Conservation (phyloP, 169 alveolate genomes). For the Fabrea salina region DNA sequence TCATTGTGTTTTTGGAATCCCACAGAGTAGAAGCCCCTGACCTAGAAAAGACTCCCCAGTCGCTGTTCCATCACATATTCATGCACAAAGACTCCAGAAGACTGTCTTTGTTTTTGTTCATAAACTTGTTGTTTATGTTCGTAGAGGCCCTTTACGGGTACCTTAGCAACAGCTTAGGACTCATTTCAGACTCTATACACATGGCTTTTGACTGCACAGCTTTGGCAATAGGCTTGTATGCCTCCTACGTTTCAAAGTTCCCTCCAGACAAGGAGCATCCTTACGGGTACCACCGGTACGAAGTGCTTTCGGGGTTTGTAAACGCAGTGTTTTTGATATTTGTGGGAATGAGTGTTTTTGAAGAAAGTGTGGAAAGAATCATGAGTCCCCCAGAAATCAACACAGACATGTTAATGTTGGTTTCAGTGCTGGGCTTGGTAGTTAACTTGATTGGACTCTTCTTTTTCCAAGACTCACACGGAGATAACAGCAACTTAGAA, state of each 20-base stretch:
- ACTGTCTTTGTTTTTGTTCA: conserved; percentile 17
- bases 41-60: not conserved
- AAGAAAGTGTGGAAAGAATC: conserved; percentile 83
- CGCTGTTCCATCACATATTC: conserved; percentile 2
- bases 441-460: conserved; percentile 81
- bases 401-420: conserved; percentile 71
- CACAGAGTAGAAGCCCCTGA: not conserved
- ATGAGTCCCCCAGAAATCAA: conserved; percentile 71
- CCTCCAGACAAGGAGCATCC: conserved; percentile 69
- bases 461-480: conserved; percentile 70
- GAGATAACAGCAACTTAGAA: conserved; percentile 28
- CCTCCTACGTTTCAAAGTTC: conserved; percentile 71
- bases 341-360: conserved; percentile 75
- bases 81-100: conserved; percentile 17
- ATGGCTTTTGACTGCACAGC: conserved; percentile 87
- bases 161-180: conserved; percentile 73
- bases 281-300: conserved; percentile 78
- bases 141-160: conserved; percentile 84
- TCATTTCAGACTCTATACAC: conserved; percentile 82
- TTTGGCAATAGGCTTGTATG: conserved; percentile 79
- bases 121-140: conserved; percentile 81
- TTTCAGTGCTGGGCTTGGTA: conserved; percentile 74
- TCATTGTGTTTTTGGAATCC: not conserved
- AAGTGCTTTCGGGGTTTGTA: conserved; percentile 75
- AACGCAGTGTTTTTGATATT: conserved; percentile 80